Percentiles rank a stretch among this genome's conserved stretches.
Evolutionary conservation across 2,329 filamentous ascomycete species (phyloP).

Genomic region (Botrytis tulipae): DNA sequence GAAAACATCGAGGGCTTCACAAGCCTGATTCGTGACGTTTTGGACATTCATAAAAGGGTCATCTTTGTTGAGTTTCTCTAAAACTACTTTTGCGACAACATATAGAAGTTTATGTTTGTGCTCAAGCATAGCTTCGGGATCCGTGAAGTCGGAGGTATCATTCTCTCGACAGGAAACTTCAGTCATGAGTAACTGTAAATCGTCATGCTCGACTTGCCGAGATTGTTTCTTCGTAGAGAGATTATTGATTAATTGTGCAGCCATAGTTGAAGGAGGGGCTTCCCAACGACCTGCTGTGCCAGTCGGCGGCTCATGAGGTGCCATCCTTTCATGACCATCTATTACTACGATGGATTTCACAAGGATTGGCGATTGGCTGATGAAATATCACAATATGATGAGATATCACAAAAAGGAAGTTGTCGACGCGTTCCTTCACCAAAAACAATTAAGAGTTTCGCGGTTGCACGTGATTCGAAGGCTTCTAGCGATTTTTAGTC

Average conservation of each 20-base stretch:
- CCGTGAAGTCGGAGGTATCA: conserved; percentile 46
- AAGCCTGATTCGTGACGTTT: conserved; percentile 57
- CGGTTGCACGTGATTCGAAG: not conserved
- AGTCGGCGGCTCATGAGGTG: conserved; percentile 18
- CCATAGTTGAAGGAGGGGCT: conserved; percentile 73
- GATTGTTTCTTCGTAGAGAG: conserved; percentile 64
- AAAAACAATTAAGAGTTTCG: not conserved
- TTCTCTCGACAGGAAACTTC: conserved; percentile 61
- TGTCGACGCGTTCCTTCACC: conserved; percentile 13
- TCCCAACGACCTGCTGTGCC: conserved; percentile 25
- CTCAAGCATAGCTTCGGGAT: conserved; percentile 62
- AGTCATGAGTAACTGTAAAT: conserved; percentile 68
- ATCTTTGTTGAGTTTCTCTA: conserved; percentile 67
- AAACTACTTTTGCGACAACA: conserved; percentile 75
- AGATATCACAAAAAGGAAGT: not conserved
- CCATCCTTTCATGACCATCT: conserved; percentile 34
- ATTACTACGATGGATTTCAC: too few species aligned
- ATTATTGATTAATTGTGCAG: conserved; percentile 82
- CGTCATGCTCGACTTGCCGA: conserved; percentile 65
- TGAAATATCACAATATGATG: not conserved
- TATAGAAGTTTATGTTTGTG: conserved; percentile 85
- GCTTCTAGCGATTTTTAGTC: not conserved
- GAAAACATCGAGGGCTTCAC: conserved; percentile 76
- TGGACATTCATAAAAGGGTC: conserved; percentile 61
- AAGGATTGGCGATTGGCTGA: not conserved